Evolutionary conservation across 192 early-diverging fungal species (phyloP), one percentile per base, ranked within the genome.

Genomic region (Coemansia sp.): DNA sequence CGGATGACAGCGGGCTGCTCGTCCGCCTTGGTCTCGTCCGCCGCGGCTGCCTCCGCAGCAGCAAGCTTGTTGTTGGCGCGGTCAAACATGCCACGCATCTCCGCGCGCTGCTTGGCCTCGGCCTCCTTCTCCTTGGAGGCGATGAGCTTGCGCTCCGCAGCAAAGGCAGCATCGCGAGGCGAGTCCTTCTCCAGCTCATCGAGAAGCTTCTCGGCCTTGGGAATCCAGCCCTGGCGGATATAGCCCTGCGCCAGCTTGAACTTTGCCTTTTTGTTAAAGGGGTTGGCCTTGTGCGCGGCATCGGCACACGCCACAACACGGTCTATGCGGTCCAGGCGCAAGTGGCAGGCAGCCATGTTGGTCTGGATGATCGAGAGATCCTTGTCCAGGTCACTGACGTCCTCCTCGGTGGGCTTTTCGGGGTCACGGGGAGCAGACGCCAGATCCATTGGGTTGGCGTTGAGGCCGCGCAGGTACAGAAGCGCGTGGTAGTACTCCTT

Each of bases 271-370:
- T 61, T 66, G 70, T 84, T 84, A 67, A 77, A 79, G 27, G 77
- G 74, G 62, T 84, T 79, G 44, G 34, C 29, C 66, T 79, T 72
- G 42, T 79, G 67, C 55, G 82, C 82, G 1, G 66, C 47, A 24
- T 76, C 40, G 3, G 82, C 77, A 29, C 71, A 76, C 65, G 42
- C 55, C 15, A 73, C 65, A 33, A 70, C 72, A 47, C 76, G 74
- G 22, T 57, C 66, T 11, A 57, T 31, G 29, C 66, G 31, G 20
- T 54, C 62, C 49, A 84, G 71, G 22, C 72, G 67, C 68, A 84
- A 40, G 59, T 79, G 77, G 74, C 82, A 84, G 51, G 78, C 62
- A 0, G 82, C 82, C 74, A 84, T 84, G 69, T 84, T 84, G 47
- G 77, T 64, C 47, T 74, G 38, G 51, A 84, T 76, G 52, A 42